Base-by-base conservation (phyloP, 257 asterid genomes). In the Nicotiana knightiana region DNA sequence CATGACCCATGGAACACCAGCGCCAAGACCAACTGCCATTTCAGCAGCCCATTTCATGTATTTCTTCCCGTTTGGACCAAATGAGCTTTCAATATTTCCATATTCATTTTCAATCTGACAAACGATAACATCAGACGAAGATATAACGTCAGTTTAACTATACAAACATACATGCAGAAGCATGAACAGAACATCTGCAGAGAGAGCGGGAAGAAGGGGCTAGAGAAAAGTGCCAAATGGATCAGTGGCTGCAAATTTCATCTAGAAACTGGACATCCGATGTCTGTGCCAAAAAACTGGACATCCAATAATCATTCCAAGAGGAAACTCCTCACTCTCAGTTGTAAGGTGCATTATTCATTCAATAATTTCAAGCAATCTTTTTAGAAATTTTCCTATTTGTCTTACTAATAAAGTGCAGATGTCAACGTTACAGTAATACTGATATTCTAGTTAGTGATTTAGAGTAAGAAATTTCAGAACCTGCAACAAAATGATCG, bases 1-100 rank as follows among this genome's bases (percentile, higher is more conserved):
- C 99, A 95, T 95, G 86, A 93, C 91, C 99, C 98, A 93, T 81
- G 99, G 99, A 87, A 95, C 99, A 79, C 96, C 94, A 90, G 97
- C 97, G 85, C 85, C 93, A 84, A 95, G 97, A 64, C 93, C 97
- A 86, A 90, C 87, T 59, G 98, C 99, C 99, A 95, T 95, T 83
- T 90, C 84, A 81, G 99, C 98, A 37, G 99, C 99, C 99, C 98
- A 95, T 82, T 82, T 82, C 89, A 95, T 87, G 83, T 95, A 93
- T 70, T 84, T 90, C 82, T 91, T 92, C 82, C 98, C 99, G 43
- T 82, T 86, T 46, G 81, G 9, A 43, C 99, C 99, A 84, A 76
- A 93, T 53, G 96, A 91, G 86, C 89, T 86, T 90, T 93, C 97
- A 15, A 95, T 80, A 85, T 93, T 89, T 87, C 99, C 99, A 88